phyloP scores from a whole-genome alignment of 1,284 basidiomycete species.

The Fomitopsis schrenkii region DNA sequence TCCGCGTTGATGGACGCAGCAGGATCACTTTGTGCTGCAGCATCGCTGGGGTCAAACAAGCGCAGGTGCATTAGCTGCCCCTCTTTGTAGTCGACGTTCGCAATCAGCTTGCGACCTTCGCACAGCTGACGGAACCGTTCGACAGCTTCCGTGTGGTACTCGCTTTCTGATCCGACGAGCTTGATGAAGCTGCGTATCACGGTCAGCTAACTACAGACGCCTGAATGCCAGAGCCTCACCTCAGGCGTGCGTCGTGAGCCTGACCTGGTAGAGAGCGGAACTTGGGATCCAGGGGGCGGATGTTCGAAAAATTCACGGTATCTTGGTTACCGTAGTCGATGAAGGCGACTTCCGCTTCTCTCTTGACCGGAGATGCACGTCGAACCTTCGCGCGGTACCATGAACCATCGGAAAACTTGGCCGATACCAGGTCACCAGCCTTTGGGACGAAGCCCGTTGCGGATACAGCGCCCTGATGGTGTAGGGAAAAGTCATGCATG shows the following conservation, averaged over 20 bases:
- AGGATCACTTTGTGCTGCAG: conserved; percentile 61
- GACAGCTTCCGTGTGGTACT: conserved; percentile 82
- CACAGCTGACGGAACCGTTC: conserved; percentile 82
- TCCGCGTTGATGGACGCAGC: conserved; percentile 82
- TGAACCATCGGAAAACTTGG: conserved; percentile 83
- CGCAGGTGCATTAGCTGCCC: conserved; percentile 77
- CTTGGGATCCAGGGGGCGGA: conserved; percentile 80
- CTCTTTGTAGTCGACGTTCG: conserved; percentile 86
- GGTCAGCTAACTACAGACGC: neutral
- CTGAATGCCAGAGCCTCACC: conserved; percentile 31
- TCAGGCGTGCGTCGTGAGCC: conserved; percentile 77
- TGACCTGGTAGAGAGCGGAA: conserved; percentile 85
- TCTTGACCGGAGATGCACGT: conserved; percentile 77
- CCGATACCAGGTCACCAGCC: conserved; percentile 87
- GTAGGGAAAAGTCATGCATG: conserved; percentile 88
- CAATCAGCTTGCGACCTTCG: conserved; percentile 86
- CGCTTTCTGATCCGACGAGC: conserved; percentile 71
- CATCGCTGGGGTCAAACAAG: conserved; percentile 81
- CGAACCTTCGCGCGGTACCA: conserved; percentile 95
- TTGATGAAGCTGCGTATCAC: conserved; percentile 72
- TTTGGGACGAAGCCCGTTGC: conserved; percentile 71
- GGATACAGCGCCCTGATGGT: conserved; percentile 67
- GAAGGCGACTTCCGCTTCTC: conserved; percentile 84
- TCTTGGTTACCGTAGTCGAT: conserved; percentile 92
- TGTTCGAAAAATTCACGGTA: conserved; percentile 68